Conservation (phyloP, 768 basidiomycete species). For the Mycena galopus region DNA sequence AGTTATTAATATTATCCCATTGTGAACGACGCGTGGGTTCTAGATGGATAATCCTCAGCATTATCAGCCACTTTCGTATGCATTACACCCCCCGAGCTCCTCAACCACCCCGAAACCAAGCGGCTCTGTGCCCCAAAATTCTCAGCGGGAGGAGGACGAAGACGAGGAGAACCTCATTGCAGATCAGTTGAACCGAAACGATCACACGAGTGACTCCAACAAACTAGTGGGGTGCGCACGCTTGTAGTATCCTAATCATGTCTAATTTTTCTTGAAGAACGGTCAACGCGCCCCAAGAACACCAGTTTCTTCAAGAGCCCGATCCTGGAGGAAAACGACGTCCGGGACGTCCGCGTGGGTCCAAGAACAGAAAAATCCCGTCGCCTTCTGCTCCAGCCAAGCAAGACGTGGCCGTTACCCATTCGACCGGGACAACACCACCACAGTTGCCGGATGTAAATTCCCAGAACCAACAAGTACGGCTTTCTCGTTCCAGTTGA, state of each 20-base stretch:
- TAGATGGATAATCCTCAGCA: conserved; percentile 80
- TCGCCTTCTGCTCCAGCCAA: conserved; percentile 4
- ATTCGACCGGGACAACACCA: conserved; percentile 40
- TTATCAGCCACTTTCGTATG: conserved; percentile 86
- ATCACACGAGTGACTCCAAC: conserved; percentile 53
- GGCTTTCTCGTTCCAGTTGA: background rate
- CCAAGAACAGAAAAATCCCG: conserved; percentile 75
- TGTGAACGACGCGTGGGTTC: conserved; percentile 8
- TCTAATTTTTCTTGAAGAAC: conserved; percentile 11
- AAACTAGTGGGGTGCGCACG: conserved; percentile 46
- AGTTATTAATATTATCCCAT: conserved; percentile 23
- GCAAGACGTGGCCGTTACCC: conserved; percentile 18
- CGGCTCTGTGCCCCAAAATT: conserved; percentile 26
- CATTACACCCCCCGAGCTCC: conserved; percentile 70
- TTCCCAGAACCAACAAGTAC: conserved; percentile 32
- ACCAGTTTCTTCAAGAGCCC: conserved; percentile 47
- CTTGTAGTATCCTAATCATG: background rate
- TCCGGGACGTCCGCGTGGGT: conserved; percentile 84
- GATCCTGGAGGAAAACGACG: conserved; percentile 69
- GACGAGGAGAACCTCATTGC: conserved; percentile 82
- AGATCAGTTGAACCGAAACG: conserved; percentile 69
- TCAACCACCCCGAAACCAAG: conserved; percentile 46
- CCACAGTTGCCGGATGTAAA: conserved; percentile 58
- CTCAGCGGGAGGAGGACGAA: conserved; percentile 69
- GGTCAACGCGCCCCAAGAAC: conserved; percentile 14